Base-by-base conservation (phyloP, 306 rosid genomes). In the Macrotyloma uniflorum region DNA sequence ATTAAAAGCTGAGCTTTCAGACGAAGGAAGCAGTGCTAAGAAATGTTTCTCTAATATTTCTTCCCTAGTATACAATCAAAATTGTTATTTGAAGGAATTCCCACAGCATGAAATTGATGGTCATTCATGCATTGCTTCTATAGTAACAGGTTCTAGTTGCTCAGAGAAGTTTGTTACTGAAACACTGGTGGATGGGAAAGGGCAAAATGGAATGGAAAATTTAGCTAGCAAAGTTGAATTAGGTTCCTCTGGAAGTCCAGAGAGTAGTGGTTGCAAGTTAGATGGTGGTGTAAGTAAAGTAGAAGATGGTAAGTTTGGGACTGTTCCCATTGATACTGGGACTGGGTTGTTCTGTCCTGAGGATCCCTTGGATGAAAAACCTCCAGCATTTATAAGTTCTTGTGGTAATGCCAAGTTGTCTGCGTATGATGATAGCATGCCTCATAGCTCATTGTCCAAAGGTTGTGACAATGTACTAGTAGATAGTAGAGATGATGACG, bases 401-500 rank as follows among this genome's bases (percentile, higher is more conserved):
- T 86, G 74, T 80, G 74, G 89, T 74, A 86, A 83, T 69, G 80
- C 84, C 65, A 88, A 88, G 93, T 81, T 82, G 74, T 89, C 83
- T 53, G 66, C 71, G 69, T 72, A 83, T 22, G 83, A 50, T 74
- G 85, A 91, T 74, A 80, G 46, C 75, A 67, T 72, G 79, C 87
- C 86, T 80, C 79, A 16, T 79, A 79, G 70, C 62, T 83, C 88
- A 69, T 77, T 85, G 86, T 88, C 89, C 47, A 79, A 75, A 38
- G 71, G 81, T 70, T 84, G 86, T 63, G 90, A 87, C 79, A 86
- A 89, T 89, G 83, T 82, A 84, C 83, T 86, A 64, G 69, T 94
- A 91, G 90, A 84, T 88, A 82, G 89, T 94, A 94, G 96, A 90
- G 98, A 94, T 90, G 97, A 94, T 85, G 97, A 94, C 89, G 96